Percentiles rank a stretch among this genome's conserved stretches.
phyloP scores from a whole-genome alignment of 768 basidiomycete species.

The Termitomyces sp. region DNA sequence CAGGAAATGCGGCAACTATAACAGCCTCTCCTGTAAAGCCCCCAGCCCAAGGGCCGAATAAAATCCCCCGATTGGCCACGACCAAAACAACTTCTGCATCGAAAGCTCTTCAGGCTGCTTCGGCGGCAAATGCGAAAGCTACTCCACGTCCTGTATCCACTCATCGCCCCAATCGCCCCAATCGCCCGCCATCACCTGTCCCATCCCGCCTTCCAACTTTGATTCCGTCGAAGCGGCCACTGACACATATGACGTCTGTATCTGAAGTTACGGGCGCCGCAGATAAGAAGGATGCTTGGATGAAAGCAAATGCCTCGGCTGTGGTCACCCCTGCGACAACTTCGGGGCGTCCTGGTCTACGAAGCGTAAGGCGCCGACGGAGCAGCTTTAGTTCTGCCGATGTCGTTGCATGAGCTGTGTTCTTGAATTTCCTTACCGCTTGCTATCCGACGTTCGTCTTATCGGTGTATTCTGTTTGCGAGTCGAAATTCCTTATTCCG shows the following conservation, averaged over 20 bases:
- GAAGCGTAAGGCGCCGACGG: conserved; percentile 70
- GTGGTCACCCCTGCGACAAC: conserved; percentile 74
- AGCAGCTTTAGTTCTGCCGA: conserved; percentile 90
- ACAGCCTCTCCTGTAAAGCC: conserved; percentile 42
- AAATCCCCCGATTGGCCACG: conserved; percentile 63
- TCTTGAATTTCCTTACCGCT: not conserved
- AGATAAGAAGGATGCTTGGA: conserved; percentile 66
- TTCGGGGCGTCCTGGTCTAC: conserved; percentile 68
- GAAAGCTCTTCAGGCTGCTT: conserved; percentile 36
- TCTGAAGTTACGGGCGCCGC: conserved; percentile 45
- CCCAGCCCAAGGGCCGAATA: conserved; percentile 55
- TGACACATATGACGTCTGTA: conserved; percentile 39
- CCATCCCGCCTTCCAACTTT: conserved; percentile 80
- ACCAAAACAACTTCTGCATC: conserved; percentile 51
- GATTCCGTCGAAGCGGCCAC: conserved; percentile 51
- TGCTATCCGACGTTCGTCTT: conserved; percentile 4
- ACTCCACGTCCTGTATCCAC: conserved; percentile 21
- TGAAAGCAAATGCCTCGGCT: conserved; percentile 64
- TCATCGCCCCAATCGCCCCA: conserved; percentile 32
- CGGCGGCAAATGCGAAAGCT: conserved; percentile 30
- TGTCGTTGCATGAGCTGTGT: conserved; percentile 59
- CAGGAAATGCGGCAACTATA: conserved; percentile 34
- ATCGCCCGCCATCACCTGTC: conserved; percentile 57
- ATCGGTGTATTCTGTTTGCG: conserved; percentile 3
- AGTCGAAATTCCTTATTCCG: conserved; percentile 5